Base-by-base conservation (phyloP, 1,139 yeast genomes). In the Magnusiomyces tetraspermus region DNA sequence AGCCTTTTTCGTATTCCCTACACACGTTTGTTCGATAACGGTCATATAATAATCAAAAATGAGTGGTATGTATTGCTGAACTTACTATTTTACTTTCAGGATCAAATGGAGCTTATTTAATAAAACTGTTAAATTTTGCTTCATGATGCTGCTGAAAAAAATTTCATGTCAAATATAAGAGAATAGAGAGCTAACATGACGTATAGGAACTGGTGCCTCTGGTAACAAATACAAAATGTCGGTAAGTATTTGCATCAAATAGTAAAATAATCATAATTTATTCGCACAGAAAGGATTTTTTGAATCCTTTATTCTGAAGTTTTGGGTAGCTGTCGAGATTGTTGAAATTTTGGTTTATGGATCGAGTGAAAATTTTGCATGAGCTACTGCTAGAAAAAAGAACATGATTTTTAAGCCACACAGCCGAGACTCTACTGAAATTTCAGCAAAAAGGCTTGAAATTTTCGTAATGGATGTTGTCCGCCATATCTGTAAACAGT, bases 221-320 rank as follows among this genome's bases (percentile, higher is more conserved):
- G 98, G 98, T 82, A 92, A 90, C 85, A 92, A 92, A 82, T 92
- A 85, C 86, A 89, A 96, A 82, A 87, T 90, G 90, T 88, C 97
- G 77, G 95, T 86, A 85, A 77, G 95, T 84, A 10, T 13, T 8
- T 3, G 6, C 42, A 38, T 4, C 10, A 17, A 13, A 8, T 33
- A 33, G n/a, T 8, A 33, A 13, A 15, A 15, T 33, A 10, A 13
- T 15, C n/a, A 6, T 8, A 33, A 33, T 33, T 13, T 17, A 33
- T 8, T 8, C 38, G 17, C 5, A 13, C n/a, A 13, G n/a, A n/a
- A 4, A 33, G 38, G 31, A 8, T 28, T 28, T 28, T 6, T 8
- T 28, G 31, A 11, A 28, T 28, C 31, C 10, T 8, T 8, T 33
- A 15, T 33, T 33, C 17, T 33, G 5, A 17, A 33, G 17, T 8